Evolutionary conservation across 371 early-diverging fungal species (phyloP).

Genomic region (Scutellospora calospora): DNA sequence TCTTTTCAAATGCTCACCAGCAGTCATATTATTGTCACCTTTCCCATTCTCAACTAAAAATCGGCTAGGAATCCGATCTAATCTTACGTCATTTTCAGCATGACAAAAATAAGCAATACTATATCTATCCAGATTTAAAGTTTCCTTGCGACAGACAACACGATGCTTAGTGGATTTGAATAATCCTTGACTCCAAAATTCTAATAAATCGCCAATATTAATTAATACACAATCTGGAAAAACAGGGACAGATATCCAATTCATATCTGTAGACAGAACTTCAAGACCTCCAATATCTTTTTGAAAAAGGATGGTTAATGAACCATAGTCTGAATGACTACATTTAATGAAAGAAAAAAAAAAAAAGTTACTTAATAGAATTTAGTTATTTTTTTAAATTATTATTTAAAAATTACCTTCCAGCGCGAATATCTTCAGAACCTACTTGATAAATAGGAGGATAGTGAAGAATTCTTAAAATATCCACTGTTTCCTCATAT

Average conservation of each 20-base stretch:
- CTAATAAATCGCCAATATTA: constrained; percentile 76
- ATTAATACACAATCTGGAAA: constrained; percentile 68
- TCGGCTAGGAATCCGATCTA: constrained; percentile 41
- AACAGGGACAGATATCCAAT: constrained; percentile 72
- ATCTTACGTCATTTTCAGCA: constrained; percentile 53
- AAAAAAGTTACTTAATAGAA: neutral
- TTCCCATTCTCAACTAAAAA: neutral
- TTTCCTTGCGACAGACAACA: constrained; percentile 69
- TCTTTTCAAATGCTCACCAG: constrained; percentile 16
- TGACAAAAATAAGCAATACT: constrained; percentile 79
- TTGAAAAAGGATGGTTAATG: constrained; percentile 77
- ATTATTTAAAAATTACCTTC: constrained; percentile 52
- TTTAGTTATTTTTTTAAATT: too few relatives aligned
- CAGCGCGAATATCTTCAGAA: constrained; percentile 64
- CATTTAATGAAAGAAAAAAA: neutral
- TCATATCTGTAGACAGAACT: constrained; percentile 59
- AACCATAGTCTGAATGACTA: constrained; percentile 79
- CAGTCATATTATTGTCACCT: neutral
- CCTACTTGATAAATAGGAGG: constrained; percentile 52
- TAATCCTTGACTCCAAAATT: constrained; percentile 77
- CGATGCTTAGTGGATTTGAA: constrained; percentile 78
- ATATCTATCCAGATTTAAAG: constrained; percentile 64
- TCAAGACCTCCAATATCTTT: constrained; percentile 77
- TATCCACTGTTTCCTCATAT: constrained; percentile 60
- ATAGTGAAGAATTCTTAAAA: constrained; percentile 70